Conservation (phyloP, 192 early-diverging fungal genomes). For the Umbelopsis ramanniana region DNA sequence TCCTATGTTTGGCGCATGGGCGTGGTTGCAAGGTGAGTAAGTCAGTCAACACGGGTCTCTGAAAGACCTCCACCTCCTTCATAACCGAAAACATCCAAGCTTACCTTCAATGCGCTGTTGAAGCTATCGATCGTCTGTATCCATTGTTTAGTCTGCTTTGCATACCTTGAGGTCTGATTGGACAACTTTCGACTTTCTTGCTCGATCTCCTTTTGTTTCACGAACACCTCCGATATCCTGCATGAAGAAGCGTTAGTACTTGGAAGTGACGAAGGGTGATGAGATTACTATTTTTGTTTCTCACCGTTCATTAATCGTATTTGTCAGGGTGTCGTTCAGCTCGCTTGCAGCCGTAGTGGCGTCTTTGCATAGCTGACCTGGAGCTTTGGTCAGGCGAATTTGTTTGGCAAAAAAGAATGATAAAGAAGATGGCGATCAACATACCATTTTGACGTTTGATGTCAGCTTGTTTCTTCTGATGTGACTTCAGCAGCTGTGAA, state of each 20-base stretch:
- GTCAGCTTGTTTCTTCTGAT: slow-evolving; percentile 62
- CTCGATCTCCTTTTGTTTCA: slow-evolving; percentile 70
- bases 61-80: too few species aligned
- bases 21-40: neutral
- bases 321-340: slow-evolving; percentile 63
- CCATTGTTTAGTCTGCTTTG: slow-evolving; percentile 80
- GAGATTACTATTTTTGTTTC: neutral
- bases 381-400: neutral
- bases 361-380: slow-evolving; percentile 66
- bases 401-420: neutral
- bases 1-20: slow-evolving; percentile 57
- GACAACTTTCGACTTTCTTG: slow-evolving; percentile 58
- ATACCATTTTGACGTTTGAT: slow-evolving; percentile 58
- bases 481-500: slow-evolving; percentile 56
- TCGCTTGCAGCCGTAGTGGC: slow-evolving; percentile 50
- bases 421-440: neutral
- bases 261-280: neutral
- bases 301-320: slow-evolving; percentile 61
- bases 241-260: neutral
- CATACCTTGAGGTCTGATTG: slow-evolving; percentile 50
- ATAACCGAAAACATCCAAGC: neutral
- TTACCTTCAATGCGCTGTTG: slow-evolving; percentile 79
- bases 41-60: too few species aligned
- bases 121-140: slow-evolving; percentile 74
- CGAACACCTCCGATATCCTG: slow-evolving; percentile 64